A percentile compares a stretch with the other conserved stretches of the same genome.
These are phyloP conservation scores for Pichia insulana DNA, from an alignment of 805 yeast genomes.

Conservation along the genomic window DNA sequence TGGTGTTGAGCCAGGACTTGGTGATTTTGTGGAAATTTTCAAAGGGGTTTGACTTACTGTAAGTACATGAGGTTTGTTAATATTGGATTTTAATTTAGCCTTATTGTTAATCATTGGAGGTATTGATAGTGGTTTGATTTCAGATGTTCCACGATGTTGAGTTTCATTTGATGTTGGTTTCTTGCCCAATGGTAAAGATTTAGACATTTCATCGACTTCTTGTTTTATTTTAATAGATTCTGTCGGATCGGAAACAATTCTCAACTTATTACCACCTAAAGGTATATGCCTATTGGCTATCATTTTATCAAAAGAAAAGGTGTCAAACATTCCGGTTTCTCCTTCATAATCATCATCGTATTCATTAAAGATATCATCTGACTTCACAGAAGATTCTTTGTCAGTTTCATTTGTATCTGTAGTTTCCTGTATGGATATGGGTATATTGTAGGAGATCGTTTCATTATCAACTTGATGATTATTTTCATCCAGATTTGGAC, in stretches of 20 bases:
- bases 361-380: background rate
- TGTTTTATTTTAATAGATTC: background rate
- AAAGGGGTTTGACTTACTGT: background rate
- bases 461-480: too few species aligned
- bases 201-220: background rate
- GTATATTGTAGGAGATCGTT: background rate
- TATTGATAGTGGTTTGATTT: background rate
- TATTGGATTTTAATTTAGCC: background rate
- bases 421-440: background rate
- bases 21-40: background rate
- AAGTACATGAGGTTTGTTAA: background rate
- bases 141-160: background rate
- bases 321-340: conserved; percentile 12
- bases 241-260: conserved; percentile 7
- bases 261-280: background rate
- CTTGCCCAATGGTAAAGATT: conserved; percentile 6
- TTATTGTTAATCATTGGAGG: conserved; percentile 5
- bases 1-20: background rate
- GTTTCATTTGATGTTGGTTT: conserved; percentile 3
- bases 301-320: conserved; percentile 11
- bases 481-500: too few species aligned
- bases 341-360: conserved; percentile 1
- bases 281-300: conserved; percentile 2
- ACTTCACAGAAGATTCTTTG: background rate
- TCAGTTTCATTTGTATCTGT: background rate